A percentile compares a stretch with the other conserved stretches of the same genome.
phyloP scores from a whole-genome alignment of 139 green algal species.

The Tetradesmus lagerheimii region DNA sequence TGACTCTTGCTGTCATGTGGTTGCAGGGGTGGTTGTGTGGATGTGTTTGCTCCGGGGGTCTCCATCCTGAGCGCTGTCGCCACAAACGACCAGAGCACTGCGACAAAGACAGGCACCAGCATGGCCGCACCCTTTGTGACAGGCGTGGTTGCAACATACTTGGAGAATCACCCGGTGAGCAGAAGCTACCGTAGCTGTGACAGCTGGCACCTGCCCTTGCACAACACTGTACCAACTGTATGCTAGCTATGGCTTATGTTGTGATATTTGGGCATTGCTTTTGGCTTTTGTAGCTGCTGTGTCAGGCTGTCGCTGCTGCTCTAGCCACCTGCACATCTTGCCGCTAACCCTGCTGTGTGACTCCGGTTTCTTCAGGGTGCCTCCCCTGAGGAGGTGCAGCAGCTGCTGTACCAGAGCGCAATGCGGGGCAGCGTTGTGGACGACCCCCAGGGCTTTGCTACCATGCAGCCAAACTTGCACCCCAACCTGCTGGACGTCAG shows the following conservation, averaged over 20 bases:
- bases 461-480: slow-evolving; percentile 41
- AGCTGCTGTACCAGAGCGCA: slow-evolving; percentile 56
- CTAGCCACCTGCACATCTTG: background rate
- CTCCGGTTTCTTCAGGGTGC: slow-evolving; percentile 54
- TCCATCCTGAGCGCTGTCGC: slow-evolving; percentile 58
- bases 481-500: slow-evolving; percentile 57
- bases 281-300: no score
- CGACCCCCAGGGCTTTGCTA: slow-evolving; percentile 57
- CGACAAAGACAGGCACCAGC: slow-evolving; percentile 64
- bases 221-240: background rate
- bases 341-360: background rate
- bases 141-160: slow-evolving; percentile 75
- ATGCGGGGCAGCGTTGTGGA: slow-evolving; percentile 40
- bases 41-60: slow-evolving; percentile 74
- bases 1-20: background rate
- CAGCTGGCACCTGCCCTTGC: background rate
- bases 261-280: background rate
- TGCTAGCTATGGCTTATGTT: background rate
- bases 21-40: slow-evolving; percentile 71
- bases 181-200: background rate
- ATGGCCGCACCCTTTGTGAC: slow-evolving; percentile 72
- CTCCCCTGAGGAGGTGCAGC: slow-evolving; percentile 54
- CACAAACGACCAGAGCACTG: slow-evolving; percentile 38
- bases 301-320: no score
- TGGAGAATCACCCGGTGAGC: slow-evolving; percentile 60